Percentiles rank a stretch among this genome's conserved stretches.
Evolutionary conservation across 1,139 yeast species (phyloP).

Genomic region (Geotrichum reessii): DNA sequence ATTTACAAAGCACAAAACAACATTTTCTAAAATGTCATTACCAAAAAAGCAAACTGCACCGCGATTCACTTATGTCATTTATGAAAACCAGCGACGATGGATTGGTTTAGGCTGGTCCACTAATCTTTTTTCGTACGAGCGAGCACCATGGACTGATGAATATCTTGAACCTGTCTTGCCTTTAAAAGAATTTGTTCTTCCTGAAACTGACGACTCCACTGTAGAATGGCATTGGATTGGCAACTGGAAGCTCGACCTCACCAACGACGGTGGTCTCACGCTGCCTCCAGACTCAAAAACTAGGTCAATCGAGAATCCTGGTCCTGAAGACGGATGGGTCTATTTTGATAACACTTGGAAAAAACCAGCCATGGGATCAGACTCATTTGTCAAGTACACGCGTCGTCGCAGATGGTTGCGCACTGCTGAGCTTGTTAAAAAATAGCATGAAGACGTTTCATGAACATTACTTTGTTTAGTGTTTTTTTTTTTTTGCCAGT

Average conservation of each 20-base stretch:
- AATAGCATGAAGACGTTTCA: not conserved
- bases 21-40: not conserved
- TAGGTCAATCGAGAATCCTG: constrained; percentile 72
- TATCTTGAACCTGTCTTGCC: constrained; percentile 79
- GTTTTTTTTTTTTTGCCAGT: not conserved
- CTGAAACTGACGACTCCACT: constrained; percentile 53
- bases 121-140: constrained; percentile 80
- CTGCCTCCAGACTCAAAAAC: constrained; percentile 40
- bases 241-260: constrained; percentile 83
- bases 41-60: not conserved
- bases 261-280: constrained; percentile 69
- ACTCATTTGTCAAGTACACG: constrained; percentile 83
- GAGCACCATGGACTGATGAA: constrained; percentile 97
- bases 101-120: constrained; percentile 97
- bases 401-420: constrained; percentile 94
- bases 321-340: constrained; percentile 75
- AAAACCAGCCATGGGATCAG: constrained; percentile 71
- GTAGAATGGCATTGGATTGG: constrained; percentile 95
- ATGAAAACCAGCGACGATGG: constrained; percentile 96
- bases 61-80: constrained; percentile 82
- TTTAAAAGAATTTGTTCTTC: constrained; percentile 71
- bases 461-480: not conserved
- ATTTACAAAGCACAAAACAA: not conserved
- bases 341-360: constrained; percentile 94
- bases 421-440: constrained; percentile 71